Evolutionary conservation across 2,329 filamentous ascomycete species (phyloP), one percentile per base, ranked within the genome.

Genomic region (Xylariaceae sp.): DNA sequence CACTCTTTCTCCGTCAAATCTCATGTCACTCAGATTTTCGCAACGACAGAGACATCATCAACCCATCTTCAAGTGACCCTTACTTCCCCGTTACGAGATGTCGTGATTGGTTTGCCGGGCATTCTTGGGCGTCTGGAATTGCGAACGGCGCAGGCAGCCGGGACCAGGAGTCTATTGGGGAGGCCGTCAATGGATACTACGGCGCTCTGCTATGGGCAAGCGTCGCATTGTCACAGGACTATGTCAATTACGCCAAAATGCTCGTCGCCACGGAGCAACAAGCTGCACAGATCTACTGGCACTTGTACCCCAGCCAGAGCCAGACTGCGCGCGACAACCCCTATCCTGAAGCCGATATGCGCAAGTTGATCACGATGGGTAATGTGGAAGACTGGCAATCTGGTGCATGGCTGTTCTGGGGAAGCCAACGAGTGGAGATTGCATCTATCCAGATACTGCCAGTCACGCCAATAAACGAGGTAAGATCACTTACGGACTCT

Each of bases 351-450:
- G 16, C 40, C 21, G 41, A 12, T 8, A 14, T 53, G 16, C 40
- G 50, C 14, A 46, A 46, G 1, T 16, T 53, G 41, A 53, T 53
- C 19, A 53, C 50, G 2, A 53, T 53, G 39, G 50, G 50, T 39
- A 53, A 53, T 40, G 50, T 53, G 2, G 50, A 53, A 44, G 50
- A 53, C 19, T 53, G 50, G 50, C 50, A 53, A 24, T 53, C 50
- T 9, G 50, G 50, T 24, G 50, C 50, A 14, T 53, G 50, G 50
- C 26, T 53, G 9, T 53, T 53, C 41, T 53, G 50, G 50, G 50
- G 50, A 39, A 33, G 12, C 21, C 31, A 53, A 29, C 12, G 24
- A 23, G 43, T 46, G 3, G 40, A 53, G 34, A 53, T 53, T 31
- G 31, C 50, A 16, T n/a, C 50, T n/a, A 53, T 53, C 16, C 50